A percentile compares a stretch with the other conserved stretches of the same genome.
Conservation (phyloP, 805 yeast species). For the Grigorovia humatica region DNA sequence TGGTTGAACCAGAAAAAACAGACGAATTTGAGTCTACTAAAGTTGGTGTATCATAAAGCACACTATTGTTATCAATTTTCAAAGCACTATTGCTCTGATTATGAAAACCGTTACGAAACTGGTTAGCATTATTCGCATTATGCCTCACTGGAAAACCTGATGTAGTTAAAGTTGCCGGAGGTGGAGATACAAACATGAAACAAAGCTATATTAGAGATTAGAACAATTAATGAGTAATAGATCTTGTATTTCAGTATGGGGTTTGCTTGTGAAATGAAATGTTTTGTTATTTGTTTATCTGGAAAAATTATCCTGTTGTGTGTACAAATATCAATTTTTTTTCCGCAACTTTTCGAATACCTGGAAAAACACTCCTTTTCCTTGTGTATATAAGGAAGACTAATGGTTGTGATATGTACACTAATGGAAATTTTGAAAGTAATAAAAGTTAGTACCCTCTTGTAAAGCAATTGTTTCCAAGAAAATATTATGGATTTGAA, state of each 20-base stretch:
- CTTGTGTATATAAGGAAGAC: not conserved
- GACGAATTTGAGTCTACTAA: not conserved
- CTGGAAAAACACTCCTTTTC: not conserved
- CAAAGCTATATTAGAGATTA: not conserved
- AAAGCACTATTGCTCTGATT: slow-evolving; percentile 1
- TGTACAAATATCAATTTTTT: not conserved
- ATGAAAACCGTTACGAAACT: slow-evolving; percentile 1
- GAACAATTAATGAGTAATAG: too few relatives aligned
- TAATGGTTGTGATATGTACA: too few relatives aligned
- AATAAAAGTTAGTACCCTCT: too few relatives aligned
- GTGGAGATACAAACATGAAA: slow-evolving; percentile 26
- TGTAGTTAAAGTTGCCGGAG: slow-evolving; percentile 22
- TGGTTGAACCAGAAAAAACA: not conserved
- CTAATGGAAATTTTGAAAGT: too few relatives aligned
- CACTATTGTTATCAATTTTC: slow-evolving; percentile 1
- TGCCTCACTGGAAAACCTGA: slow-evolving; percentile 11
- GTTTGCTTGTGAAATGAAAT: too few relatives aligned
- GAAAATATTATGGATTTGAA: not conserved
- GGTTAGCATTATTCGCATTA: not conserved
- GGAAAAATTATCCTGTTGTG: not conserved
- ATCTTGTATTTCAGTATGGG: too few relatives aligned
- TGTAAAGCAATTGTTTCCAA: too few relatives aligned
- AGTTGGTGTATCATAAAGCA: not conserved
- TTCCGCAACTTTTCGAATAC: not conserved
- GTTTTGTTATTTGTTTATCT: not conserved